Evolutionary conservation across 1,284 basidiomycete genomes (phyloP).

Genomic region (Ceratobasidium sp.): DNA sequence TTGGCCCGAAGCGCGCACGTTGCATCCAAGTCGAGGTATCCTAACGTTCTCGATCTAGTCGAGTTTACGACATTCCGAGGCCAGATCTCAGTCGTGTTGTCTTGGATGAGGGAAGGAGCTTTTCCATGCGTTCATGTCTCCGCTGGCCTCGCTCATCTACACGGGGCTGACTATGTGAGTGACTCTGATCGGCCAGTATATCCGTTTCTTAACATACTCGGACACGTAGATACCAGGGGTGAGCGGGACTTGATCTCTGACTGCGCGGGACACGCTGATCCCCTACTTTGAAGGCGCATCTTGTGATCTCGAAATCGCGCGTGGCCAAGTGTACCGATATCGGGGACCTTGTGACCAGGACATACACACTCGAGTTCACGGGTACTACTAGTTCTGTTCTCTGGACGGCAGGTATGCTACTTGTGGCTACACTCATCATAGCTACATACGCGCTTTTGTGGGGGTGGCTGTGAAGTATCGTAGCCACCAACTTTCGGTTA

Average conservation of each 20-base stretch:
- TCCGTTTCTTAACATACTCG: neutral
- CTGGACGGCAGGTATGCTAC: neutral
- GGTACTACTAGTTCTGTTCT: neutral
- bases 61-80: constrained; percentile 4
- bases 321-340: neutral
- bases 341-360: constrained; percentile 4
- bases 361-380: constrained; percentile 10
- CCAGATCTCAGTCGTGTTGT: constrained; percentile 9
- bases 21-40: neutral
- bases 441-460: constrained; percentile 6
- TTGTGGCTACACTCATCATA: neutral
- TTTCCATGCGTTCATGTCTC: constrained; percentile 5
- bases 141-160: neutral
- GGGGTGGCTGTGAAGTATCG: constrained; percentile 3
- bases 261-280: neutral
- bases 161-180: neutral
- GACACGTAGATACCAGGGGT: neutral
- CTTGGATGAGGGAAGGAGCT: neutral
- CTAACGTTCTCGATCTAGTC: neutral
- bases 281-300: neutral
- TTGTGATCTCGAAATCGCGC: constrained; percentile 5
- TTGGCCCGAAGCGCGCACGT: neutral
- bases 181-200: neutral
- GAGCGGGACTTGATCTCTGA: neutral
- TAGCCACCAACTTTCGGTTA: too few relatives aligned